These are phyloP conservation scores for Mortierella sp. DNA, from an alignment of 371 early-diverging fungal genomes.

Conservation along the genomic window DNA sequence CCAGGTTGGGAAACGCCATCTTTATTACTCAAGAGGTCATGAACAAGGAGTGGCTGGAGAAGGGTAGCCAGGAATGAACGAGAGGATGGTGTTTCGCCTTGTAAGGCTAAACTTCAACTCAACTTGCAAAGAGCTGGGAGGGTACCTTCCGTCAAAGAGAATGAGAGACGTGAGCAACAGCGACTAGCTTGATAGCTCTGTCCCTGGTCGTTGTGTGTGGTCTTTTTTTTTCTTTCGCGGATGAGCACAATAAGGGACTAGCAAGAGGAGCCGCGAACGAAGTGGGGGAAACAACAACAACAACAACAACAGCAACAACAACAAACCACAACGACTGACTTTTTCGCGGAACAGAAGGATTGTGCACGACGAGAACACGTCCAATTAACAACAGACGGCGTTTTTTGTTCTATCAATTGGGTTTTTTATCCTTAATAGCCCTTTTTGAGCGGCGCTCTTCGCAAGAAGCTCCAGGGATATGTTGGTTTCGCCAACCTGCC, in stretches of 20 bases:
- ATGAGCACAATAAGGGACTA: not conserved
- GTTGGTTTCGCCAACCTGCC: constrained; percentile 99
- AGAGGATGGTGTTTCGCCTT: not conserved
- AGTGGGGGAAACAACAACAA: not conserved
- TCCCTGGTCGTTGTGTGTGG: not conserved
- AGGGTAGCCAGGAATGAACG: not conserved
- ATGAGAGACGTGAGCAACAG: too few relatives aligned
- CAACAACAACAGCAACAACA: not conserved
- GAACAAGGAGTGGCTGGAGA: not conserved
- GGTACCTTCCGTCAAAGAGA: not conserved
- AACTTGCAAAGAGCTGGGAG: too few relatives aligned
- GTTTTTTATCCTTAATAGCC: constrained; percentile 14
- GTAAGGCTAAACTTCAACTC: not conserved
- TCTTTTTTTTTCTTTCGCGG: not conserved
- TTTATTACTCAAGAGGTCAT: not conserved
- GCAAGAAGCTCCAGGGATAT: constrained; percentile 92
- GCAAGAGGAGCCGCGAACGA: not conserved
- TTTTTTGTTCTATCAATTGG: not conserved
- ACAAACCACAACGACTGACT: not conserved
- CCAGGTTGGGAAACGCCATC: not conserved
- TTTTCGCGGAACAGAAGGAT: not conserved
- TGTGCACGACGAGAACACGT: not conserved
- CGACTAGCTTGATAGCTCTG: not conserved
- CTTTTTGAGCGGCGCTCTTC: constrained; percentile 60
- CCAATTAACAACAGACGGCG: not conserved